These are phyloP conservation scores for Lentinula lateritia DNA, from an alignment of 768 basidiomycete species.

Conservation along the genomic window DNA sequence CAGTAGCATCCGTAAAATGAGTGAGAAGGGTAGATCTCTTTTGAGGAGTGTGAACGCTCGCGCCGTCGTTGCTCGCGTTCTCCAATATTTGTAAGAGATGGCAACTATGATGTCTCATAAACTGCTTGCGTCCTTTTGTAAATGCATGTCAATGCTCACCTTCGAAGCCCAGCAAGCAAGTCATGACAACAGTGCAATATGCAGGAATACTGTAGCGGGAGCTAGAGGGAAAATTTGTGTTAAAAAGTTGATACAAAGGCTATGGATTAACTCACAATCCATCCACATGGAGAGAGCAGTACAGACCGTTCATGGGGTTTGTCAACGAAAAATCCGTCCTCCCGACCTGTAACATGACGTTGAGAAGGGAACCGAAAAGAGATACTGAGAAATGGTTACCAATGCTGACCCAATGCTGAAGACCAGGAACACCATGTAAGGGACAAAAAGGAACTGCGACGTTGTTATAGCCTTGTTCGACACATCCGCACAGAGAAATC, in stretches of 20 bases:
- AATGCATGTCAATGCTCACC: slow-evolving; percentile 20
- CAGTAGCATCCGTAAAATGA: slow-evolving; percentile 32
- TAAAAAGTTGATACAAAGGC: background rate
- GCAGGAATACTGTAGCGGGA: slow-evolving; percentile 31
- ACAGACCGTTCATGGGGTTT: slow-evolving; percentile 37
- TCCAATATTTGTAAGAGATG: slow-evolving; percentile 38
- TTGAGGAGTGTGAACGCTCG: slow-evolving; percentile 35
- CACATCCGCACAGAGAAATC: background rate
- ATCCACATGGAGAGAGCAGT: slow-evolving; percentile 35
- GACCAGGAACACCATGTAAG: slow-evolving; percentile 34
- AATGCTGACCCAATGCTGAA: slow-evolving; percentile 33
- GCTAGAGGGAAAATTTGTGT: slow-evolving; percentile 9
- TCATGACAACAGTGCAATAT: slow-evolving; percentile 36
- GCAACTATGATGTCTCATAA: slow-evolving; percentile 23
- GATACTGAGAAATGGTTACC: slow-evolving; percentile 21
- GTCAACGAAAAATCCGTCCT: slow-evolving; percentile 17
- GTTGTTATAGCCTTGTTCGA: background rate
- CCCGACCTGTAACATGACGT: slow-evolving; percentile 11
- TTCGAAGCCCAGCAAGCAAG: slow-evolving; percentile 39
- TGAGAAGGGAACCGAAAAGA: slow-evolving; percentile 4
- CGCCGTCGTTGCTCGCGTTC: slow-evolving; percentile 30
- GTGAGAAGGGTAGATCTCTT: slow-evolving; percentile 26
- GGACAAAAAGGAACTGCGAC: slow-evolving; percentile 20
- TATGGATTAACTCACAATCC: slow-evolving; percentile 27
- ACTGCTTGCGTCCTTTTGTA: too few species aligned